Conservation (phyloP, 106 monocot genomes). For the Acorus calamus region DNA sequence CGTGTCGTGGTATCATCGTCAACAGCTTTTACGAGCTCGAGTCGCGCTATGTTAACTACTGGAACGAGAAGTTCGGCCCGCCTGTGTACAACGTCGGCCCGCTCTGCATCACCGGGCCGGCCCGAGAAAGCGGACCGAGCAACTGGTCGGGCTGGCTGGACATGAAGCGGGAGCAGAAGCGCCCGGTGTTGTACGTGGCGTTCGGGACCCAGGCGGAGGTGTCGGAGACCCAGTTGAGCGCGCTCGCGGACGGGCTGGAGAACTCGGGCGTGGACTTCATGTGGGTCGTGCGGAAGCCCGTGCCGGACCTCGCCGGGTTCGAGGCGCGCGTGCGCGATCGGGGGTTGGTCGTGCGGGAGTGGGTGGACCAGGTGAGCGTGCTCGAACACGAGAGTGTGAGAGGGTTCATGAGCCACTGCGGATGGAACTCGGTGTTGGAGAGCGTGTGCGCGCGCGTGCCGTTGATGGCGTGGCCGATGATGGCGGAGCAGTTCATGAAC, state of each 20-base stretch:
- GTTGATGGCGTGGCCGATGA: constrained; percentile 46
- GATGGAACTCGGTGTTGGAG: constrained; percentile 43
- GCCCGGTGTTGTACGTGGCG: constrained; percentile 5
- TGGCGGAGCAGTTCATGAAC: constrained; percentile 28
- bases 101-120: constrained; percentile 15
- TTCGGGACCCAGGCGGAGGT: constrained; percentile 19
- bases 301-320: not conserved
- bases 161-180: not conserved
- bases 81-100: constrained; percentile 19
- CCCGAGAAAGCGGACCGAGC: not conserved
- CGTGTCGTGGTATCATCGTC: constrained; percentile 3
- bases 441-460: constrained; percentile 25
- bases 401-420: constrained; percentile 32
- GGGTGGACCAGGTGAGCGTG: constrained; percentile 24
- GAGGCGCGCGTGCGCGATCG: not conserved
- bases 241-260: constrained; percentile 17
- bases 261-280: constrained; percentile 16
- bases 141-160: constrained; percentile 18
- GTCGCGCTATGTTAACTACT: constrained; percentile 14
- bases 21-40: constrained; percentile 33
- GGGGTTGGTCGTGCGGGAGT: constrained; percentile 7
- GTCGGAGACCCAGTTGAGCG: constrained; percentile 3
- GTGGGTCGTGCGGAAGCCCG: constrained; percentile 7
- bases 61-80: constrained; percentile 1
- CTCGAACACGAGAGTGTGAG: constrained; percentile 14